Base-by-base conservation (phyloP, 2,329 filamentous ascomycete genomes). In the Apiospora sp. region DNA sequence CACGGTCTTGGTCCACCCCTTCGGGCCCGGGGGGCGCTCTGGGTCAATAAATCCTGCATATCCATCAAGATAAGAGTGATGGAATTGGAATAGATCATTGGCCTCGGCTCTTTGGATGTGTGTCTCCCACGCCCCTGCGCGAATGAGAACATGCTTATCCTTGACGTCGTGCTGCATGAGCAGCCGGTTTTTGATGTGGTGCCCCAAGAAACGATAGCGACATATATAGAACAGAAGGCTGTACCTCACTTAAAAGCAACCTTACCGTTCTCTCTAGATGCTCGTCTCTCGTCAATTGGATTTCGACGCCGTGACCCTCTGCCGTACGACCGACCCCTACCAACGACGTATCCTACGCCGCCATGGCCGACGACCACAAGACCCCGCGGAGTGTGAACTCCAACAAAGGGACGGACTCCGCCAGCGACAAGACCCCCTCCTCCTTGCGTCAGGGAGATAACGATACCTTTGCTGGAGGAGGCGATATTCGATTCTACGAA, bases 391-490 rank as follows among this genome's bases (percentile, higher is more conserved):
- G 24, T 19, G 30, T 64, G 30, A 14, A 19, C 34, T 64, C 58
- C 8, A 64, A 64, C 4, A 49, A 12, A 34, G 69, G 46, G 16
- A 67, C 68, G 0, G 37, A 71, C n/a, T 61, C 68, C 1, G 67
- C 49, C 27, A 67, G 64, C 44, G 72, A 70, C 37, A 67, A 68
- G 30, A 72, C 46, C 13, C 46, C 37, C 3, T 44, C 34, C 10
- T 41, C 68, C 3, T 30, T 43, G 12, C 30, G 41, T 4, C 22
- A 34, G 19, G 64, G 69, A n/a, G 64, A 48, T 14, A 48, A 13
- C 3, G 68, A 71, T 34, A 61, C 71, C 16, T 73, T 72, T 49
- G 73, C 73, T 8, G 46, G 58, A 14, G 73, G 73, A 24, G 73
- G 68, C 12, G 43, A 61, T 24, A 58, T 46, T 7, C 27, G 61